Evolutionary conservation across 352 stramenopile species (phyloP).

Genomic region (Phytophthora pistaciae): DNA sequence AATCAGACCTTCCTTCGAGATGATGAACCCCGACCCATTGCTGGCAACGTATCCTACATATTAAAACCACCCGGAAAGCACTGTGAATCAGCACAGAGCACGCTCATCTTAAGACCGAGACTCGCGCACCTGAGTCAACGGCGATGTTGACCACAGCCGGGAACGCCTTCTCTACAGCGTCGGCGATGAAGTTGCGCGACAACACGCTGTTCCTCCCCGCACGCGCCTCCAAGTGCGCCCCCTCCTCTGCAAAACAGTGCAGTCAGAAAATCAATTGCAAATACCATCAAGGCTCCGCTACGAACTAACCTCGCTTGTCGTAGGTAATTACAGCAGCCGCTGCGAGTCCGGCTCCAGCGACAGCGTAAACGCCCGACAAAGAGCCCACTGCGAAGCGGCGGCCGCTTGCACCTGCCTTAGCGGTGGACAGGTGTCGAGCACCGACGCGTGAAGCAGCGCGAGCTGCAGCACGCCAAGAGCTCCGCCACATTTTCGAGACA

Average conservation of each 20-base stretch:
- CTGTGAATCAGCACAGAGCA: not conserved
- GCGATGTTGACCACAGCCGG: slow-evolving; percentile 92
- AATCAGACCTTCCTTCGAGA: slow-evolving; percentile 86
- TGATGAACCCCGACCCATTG: slow-evolving; percentile 94
- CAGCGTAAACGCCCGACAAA: slow-evolving; percentile 33
- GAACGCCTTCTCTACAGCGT: slow-evolving; percentile 90
- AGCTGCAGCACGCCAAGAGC: slow-evolving; percentile 17
- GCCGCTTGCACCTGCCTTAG: not conserved
- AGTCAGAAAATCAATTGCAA: too few species aligned
- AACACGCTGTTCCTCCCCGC: slow-evolving; percentile 34
- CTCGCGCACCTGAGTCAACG: slow-evolving; percentile 60
- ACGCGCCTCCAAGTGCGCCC: slow-evolving; percentile 31
- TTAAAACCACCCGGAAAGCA: not conserved
- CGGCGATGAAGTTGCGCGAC: slow-evolving; percentile 88
- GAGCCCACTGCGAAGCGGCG: not conserved
- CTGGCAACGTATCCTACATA: slow-evolving; percentile 69
- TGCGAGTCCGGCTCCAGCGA: slow-evolving; percentile 34
- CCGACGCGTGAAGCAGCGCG: slow-evolving; percentile 1
- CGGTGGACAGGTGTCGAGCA: slow-evolving; percentile 9
- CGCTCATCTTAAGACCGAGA: not conserved
- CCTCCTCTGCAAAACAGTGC: slow-evolving; percentile 17
- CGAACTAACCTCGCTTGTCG: slow-evolving; percentile 27
- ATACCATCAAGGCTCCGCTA: not conserved
- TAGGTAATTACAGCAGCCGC: slow-evolving; percentile 26
- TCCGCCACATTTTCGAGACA: slow-evolving; percentile 39